Percentiles rank a stretch among this genome's conserved stretches.
Evolutionary conservation across 257 asterid species (phyloP).

Genomic region (Solanum commersonii): DNA sequence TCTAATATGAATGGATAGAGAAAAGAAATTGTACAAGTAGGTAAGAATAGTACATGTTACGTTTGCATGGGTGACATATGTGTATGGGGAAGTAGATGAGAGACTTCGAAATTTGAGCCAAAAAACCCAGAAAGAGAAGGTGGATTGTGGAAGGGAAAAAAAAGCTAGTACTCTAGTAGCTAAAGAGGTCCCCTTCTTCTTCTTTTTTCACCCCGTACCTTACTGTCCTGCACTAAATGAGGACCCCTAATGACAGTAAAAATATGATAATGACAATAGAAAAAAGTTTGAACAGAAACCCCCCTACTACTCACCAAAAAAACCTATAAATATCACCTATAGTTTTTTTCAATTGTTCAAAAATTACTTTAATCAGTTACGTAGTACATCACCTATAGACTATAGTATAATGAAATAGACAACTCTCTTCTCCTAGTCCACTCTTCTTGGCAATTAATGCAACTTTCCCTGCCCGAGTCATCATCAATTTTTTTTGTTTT

Average conservation of each 20-base stretch:
- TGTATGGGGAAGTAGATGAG: neutral
- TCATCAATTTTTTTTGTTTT: neutral
- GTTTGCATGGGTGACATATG: constrained; percentile 1
- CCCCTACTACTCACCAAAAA: neutral
- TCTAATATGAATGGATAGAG: neutral
- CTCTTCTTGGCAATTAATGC: neutral
- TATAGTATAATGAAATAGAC: neutral
- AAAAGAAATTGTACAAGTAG: neutral
- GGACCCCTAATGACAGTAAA: neutral
- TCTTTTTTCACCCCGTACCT: neutral
- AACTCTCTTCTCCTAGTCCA: neutral
- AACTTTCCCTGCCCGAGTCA: neutral
- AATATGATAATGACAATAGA: neutral
- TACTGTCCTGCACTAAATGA: neutral
- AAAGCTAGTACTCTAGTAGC: neutral
- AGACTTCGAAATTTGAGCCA: neutral
- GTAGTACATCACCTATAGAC: neutral
- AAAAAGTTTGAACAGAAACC: neutral
- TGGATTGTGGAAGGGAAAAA: neutral
- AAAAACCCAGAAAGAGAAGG: neutral
- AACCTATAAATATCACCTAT: neutral
- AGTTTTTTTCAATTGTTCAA: neutral
- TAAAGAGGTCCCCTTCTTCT: neutral
- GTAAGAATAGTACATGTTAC: neutral
- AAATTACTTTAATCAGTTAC: neutral